Percentiles rank a stretch among this genome's conserved stretches.
phyloP scores from a whole-genome alignment of 495 filamentous ascomycete genomes.

The Penicillium crystallinum region DNA sequence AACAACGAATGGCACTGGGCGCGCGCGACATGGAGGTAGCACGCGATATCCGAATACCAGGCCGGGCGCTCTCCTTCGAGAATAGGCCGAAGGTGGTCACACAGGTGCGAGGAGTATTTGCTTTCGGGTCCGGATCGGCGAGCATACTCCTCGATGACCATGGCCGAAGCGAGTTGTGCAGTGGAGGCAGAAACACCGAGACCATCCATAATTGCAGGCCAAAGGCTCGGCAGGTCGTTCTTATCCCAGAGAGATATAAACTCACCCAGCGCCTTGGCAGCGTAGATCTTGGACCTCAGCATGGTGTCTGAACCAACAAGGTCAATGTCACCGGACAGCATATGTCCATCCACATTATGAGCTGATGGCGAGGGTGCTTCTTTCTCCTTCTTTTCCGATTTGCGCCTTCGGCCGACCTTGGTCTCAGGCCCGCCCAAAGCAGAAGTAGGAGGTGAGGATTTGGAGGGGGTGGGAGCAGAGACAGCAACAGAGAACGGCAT shows the following conservation, averaged over 20 bases:
- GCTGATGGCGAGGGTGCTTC: slow-evolving; percentile 62
- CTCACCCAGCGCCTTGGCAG: slow-evolving; percentile 73
- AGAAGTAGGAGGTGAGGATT: slow-evolving; percentile 51
- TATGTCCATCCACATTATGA: slow-evolving; percentile 95
- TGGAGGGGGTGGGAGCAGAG: slow-evolving; percentile 44
- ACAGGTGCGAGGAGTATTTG: slow-evolving; percentile 52
- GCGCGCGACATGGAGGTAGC: slow-evolving; percentile 79
- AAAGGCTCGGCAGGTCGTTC: slow-evolving; percentile 36
- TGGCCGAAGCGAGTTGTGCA: slow-evolving; percentile 75
- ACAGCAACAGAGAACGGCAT: slow-evolving; percentile 60
- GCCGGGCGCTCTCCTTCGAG: slow-evolving; percentile 74
- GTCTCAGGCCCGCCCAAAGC: slow-evolving; percentile 18
- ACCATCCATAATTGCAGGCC: slow-evolving; percentile 51
- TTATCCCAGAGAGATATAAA: slow-evolving; percentile 42
- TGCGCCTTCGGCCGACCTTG: slow-evolving; percentile 65
- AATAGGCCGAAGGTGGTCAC: slow-evolving; percentile 58
- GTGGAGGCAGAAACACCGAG: slow-evolving; percentile 70
- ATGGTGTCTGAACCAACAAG: slow-evolving; percentile 84
- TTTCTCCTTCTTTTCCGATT: slow-evolving; percentile 76
- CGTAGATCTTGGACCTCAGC: slow-evolving; percentile 80
- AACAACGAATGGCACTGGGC: slow-evolving; percentile 86
- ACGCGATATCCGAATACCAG: slow-evolving; percentile 82
- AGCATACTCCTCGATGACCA: slow-evolving; percentile 88
- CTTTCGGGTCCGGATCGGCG: slow-evolving; percentile 29
- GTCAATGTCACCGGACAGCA: slow-evolving; percentile 95